Evolutionary conservation across 2,329 filamentous ascomycete genomes (phyloP).

Genomic region (Dactylellina drechsleri): DNA sequence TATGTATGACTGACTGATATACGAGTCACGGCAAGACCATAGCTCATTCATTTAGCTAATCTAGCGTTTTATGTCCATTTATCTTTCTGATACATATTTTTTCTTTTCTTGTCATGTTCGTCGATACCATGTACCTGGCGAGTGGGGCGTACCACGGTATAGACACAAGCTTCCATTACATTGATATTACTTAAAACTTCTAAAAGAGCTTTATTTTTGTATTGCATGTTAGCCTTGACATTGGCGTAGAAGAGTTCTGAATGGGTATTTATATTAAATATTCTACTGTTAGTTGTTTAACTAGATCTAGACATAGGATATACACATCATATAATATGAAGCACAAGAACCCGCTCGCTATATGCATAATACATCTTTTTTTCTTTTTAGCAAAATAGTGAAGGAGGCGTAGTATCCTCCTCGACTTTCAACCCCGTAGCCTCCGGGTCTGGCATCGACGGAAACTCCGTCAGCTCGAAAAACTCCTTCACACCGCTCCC

Average conservation of each 20-base stretch:
- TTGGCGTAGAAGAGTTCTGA: too few species aligned
- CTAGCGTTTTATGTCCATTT: constrained; percentile 11
- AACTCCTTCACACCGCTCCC: constrained; percentile 76
- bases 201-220: constrained; percentile 9
- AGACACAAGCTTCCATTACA: not conserved
- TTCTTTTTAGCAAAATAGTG: constrained; percentile 22
- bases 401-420: constrained; percentile 5
- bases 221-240: too few species aligned
- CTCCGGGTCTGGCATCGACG: constrained; percentile 20
- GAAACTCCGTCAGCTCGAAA: constrained; percentile 70
- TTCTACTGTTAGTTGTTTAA: too few species aligned
- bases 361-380: too few species aligned
- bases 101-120: constrained; percentile 27
- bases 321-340: too few species aligned
- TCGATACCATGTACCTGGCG: constrained; percentile 25
- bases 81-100: not conserved
- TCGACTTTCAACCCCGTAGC: constrained; percentile 10
- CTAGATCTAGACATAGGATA: too few species aligned
- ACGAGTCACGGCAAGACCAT: constrained; percentile 4
- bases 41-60: constrained; percentile 40
- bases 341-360: too few species aligned
- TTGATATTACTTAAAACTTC: constrained; percentile 4
- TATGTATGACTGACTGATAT: constrained; percentile 12
- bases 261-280: too few species aligned
- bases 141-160: constrained; percentile 28